Evolutionary conservation across 176 grass and related monocot genomes (phyloP).

Genomic region (Aegilops umbellulata): DNA sequence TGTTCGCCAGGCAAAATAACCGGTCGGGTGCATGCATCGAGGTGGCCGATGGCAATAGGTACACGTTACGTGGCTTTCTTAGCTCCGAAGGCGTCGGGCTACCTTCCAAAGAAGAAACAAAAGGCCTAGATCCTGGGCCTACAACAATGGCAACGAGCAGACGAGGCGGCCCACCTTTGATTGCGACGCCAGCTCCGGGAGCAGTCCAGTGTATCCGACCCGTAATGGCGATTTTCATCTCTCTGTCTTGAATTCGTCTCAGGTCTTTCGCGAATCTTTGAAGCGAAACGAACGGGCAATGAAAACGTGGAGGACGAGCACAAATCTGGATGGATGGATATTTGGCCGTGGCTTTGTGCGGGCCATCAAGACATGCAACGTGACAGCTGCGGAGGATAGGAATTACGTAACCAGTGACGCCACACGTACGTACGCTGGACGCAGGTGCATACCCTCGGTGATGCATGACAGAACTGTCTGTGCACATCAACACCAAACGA

Average conservation of each 20-base stretch:
- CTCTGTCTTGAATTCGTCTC: background rate
- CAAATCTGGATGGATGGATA: too few relatives aligned
- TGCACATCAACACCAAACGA: too few relatives aligned
- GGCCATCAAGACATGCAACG: background rate
- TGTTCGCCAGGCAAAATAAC: background rate
- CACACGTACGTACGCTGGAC: too few relatives aligned
- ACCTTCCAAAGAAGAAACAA: background rate
- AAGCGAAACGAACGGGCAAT: background rate
- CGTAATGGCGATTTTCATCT: background rate
- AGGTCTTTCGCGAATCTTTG: background rate
- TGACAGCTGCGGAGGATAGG: too few relatives aligned
- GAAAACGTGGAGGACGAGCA: background rate
- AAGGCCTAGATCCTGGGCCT: background rate
- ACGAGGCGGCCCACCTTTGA: background rate
- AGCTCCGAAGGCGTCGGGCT: background rate
- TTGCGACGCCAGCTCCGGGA: background rate
- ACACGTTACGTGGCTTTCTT: background rate
- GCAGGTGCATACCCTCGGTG: background rate
- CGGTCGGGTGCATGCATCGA: background rate
- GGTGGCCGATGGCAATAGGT: too few relatives aligned
- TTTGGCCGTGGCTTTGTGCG: background rate
- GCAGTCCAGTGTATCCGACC: background rate
- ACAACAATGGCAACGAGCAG: too few relatives aligned
- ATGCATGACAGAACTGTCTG: background rate
- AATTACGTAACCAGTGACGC: too few relatives aligned